Evolutionary conservation across 2,329 filamentous ascomycete genomes (phyloP), one percentile per base, ranked within the genome.

Genomic region (Nothophaeocryptopus gaeumannii): DNA sequence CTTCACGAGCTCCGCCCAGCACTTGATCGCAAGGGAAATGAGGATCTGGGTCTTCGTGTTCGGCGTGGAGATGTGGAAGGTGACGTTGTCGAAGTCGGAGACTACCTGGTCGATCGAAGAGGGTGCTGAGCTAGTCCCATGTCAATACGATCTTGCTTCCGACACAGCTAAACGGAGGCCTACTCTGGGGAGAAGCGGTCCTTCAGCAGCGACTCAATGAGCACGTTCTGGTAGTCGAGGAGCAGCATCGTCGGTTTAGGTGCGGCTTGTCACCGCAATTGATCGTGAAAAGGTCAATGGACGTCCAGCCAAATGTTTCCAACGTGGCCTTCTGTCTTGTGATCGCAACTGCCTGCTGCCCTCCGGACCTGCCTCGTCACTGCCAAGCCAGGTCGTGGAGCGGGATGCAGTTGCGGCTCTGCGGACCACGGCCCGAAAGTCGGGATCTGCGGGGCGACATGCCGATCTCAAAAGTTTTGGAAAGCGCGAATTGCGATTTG

Each of bases 71-170:
- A 99, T 91, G 73, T 99, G 93, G 75, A 97, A 99, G 61, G 88
- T 95, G 63, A 97, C 93, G 69, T 92, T 92, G 74, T 99, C 95
- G 69, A 99, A 99, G 75, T 99, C 93, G 69, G 92, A 97, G 56
- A 96, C 89, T 57, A 95, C 89, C 77, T 99, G 93, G 74, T 99
- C 95, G 71, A 99, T 96, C 62, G 88, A 89, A 52, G 83, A 81
- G 51, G 90, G 89, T 61, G 89, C 76, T 70, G 87, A 87, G 74
- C 92, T 96, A 67, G 58, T 54, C 53, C n/a, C 41, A 53, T 55
- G 64, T 72, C 58, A 72, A 29, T 39, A 45, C 30, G 26, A 42
- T 45, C 34, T 26, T 34, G 51, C 37, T 43, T 39, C n/a, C n/a
- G 31, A 12, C 9, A 15, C 14, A 33, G 13, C n/a, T n/a, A 29